Evolutionary conservation across 371 early-diverging fungal genomes (phyloP).

Genomic region (Mucor piriformis): DNA sequence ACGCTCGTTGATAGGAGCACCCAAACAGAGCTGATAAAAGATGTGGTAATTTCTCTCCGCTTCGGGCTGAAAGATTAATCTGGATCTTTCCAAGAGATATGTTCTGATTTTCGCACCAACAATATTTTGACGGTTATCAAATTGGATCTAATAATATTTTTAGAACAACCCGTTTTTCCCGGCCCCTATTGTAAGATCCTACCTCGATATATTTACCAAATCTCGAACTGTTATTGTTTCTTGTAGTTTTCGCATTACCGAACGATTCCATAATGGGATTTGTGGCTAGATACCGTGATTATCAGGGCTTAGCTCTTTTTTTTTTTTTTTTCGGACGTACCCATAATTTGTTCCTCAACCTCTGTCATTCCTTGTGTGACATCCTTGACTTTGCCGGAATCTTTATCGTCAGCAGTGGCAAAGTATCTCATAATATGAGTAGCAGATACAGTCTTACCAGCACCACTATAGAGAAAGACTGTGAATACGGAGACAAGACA

Average conservation of each 20-base stretch:
- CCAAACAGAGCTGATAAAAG: conserved; percentile 97
- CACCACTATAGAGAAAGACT: conserved; percentile 59
- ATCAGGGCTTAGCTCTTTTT: conserved; percentile 6
- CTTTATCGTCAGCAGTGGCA: conserved; percentile 85
- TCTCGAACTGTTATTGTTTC: conserved; percentile 98
- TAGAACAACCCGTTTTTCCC: neutral
- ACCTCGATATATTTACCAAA: conserved; percentile 99
- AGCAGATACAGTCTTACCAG: conserved; percentile 96
- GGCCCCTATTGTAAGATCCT: neutral
- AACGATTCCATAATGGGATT: conserved; percentile 99
- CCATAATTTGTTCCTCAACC: conserved; percentile 82
- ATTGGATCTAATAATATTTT: conserved; percentile 63
- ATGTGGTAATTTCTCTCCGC: conserved; percentile 99
- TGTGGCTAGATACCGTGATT: conserved; percentile 86
- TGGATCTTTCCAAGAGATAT: conserved; percentile 97
- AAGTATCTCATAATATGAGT: conserved; percentile 98
- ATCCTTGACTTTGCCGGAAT: conserved; percentile 41
- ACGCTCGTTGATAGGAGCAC: conserved; percentile 80
- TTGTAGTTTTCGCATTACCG: conserved; percentile 99
- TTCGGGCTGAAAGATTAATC: conserved; percentile 92
- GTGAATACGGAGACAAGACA: neutral
- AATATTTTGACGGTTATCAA: conserved; percentile 80
- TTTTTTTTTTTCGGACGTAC: conserved; percentile 26
- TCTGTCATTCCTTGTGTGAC: conserved; percentile 67
- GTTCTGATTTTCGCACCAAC: conserved; percentile 96